phyloP scores from a whole-genome alignment of 2,329 filamentous ascomycete species.

The Beauveria varroae region DNA sequence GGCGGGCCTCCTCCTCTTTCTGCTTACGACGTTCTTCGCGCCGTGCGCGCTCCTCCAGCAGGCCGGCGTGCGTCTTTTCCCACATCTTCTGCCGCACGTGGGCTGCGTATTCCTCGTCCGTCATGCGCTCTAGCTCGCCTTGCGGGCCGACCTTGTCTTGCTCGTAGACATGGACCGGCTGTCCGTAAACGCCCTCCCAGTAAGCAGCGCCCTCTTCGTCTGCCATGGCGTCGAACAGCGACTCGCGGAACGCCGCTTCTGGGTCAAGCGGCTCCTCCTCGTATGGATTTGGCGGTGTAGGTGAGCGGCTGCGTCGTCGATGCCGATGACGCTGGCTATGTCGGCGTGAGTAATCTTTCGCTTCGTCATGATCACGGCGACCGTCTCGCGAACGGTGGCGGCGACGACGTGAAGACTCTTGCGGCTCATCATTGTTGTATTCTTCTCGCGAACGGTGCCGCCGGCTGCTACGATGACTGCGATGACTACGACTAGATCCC shows the following conservation, averaged over 20 bases:
- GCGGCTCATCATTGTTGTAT: conserved; percentile 9
- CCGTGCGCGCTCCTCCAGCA: conserved; percentile 66
- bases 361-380: conserved; percentile 6
- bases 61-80: conserved; percentile 83
- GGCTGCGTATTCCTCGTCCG: conserved; percentile 82
- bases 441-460: conserved; percentile 16
- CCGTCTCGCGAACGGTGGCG: conserved; percentile 15
- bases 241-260: conserved; percentile 78
- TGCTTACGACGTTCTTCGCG: conserved; percentile 46
- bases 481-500: conserved; percentile 17
- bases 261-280: conserved; percentile 49
- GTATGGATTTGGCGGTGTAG: conserved; percentile 40
- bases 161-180: conserved; percentile 79
- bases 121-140: conserved; percentile 72
- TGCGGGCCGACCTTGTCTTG: conserved; percentile 35
- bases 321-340: conserved; percentile 21
- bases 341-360: conserved; percentile 15
- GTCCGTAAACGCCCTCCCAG: conserved; percentile 95
- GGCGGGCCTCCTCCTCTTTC: conserved; percentile 43
- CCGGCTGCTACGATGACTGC: conserved; percentile 10
- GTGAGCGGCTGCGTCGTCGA: conserved; percentile 30
- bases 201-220: conserved; percentile 94
- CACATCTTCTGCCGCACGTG: conserved; percentile 89
- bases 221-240: conserved; percentile 91
- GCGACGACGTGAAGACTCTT: not conserved